A percentile compares a stretch with the other conserved stretches of the same genome.
phyloP scores from a whole-genome alignment of 2,329 filamentous ascomycete species.

The Lojkania enalia region DNA sequence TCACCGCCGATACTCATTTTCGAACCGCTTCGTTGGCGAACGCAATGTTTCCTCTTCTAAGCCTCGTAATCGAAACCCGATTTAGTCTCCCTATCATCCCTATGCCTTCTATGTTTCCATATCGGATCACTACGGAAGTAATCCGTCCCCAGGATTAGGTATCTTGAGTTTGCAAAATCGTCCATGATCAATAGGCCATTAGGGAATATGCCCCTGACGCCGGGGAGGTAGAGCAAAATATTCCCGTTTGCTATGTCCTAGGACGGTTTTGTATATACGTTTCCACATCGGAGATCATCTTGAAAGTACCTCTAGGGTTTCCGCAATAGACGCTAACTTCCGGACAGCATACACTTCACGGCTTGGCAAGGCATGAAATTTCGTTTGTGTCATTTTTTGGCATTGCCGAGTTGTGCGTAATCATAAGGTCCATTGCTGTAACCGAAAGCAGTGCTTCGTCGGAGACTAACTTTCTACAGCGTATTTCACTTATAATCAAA shows the following conservation, averaged over 20 bases:
- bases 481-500: too few species aligned
- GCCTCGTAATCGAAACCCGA: constrained; percentile 52
- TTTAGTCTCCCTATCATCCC: constrained; percentile 16
- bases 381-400: not conserved
- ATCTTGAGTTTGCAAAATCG: constrained; percentile 51
- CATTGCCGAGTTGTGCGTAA: not conserved
- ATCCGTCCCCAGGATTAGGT: constrained; percentile 49
- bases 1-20: constrained; percentile 49
- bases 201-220: constrained; percentile 51
- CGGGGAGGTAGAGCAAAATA: constrained; percentile 52
- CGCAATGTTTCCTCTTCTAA: constrained; percentile 53
- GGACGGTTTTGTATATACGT: constrained; percentile 44
- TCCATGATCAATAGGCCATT: constrained; percentile 54
- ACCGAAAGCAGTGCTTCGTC: too few species aligned
- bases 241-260: constrained; percentile 44
- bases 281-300: constrained; percentile 41
- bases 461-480: too few species aligned
- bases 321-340: constrained; percentile 48
- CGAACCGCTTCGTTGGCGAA: constrained; percentile 52
- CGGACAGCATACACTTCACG: constrained; percentile 46
- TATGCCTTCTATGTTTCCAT: constrained; percentile 45
- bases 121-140: constrained; percentile 54
- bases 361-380: constrained; percentile 30
- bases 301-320: constrained; percentile 40
- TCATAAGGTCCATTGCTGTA: not conserved